Conservation (phyloP, 352 stramenopile genomes). For the Pythium phragmiticola region DNA sequence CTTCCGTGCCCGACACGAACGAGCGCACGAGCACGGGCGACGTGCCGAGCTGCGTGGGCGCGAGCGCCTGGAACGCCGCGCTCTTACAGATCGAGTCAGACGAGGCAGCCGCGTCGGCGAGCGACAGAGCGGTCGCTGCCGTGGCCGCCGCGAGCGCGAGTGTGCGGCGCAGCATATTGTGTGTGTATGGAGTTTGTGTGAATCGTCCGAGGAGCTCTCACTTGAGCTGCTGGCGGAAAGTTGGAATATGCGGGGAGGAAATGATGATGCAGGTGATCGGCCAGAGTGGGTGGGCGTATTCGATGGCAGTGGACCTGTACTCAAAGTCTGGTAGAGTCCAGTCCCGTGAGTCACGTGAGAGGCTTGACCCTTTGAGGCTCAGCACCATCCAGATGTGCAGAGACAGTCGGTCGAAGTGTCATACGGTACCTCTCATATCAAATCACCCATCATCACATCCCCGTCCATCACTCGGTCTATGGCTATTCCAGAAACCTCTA, state of each 20-base stretch:
- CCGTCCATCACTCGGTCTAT: neutral
- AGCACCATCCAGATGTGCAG: slow-evolving; percentile 14
- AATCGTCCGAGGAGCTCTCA: neutral
- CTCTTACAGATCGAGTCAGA: slow-evolving; percentile 45
- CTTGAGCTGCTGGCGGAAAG: neutral
- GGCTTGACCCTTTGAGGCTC: neutral
- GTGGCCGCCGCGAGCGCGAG: slow-evolving; percentile 9
- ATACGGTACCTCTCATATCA: slow-evolving; percentile 19
- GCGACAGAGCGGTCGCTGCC: slow-evolving; percentile 1
- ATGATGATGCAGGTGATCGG: neutral
- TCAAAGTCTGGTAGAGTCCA: neutral
- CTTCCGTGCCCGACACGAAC: slow-evolving; percentile 49
- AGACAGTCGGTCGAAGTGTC: slow-evolving; percentile 14
- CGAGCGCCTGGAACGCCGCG: slow-evolving; percentile 47
- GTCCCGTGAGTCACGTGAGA: neutral
- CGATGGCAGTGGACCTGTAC: neutral
- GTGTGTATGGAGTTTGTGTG: neutral
- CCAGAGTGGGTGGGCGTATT: neutral
- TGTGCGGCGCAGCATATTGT: slow-evolving; percentile 11
- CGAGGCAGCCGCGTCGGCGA: slow-evolving; percentile 8
- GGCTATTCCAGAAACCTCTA: neutral
- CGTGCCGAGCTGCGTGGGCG: slow-evolving; percentile 44
- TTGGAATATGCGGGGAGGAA: slow-evolving; percentile 9
- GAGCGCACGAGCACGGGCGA: slow-evolving; percentile 64
- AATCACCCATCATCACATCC: slow-evolving; percentile 22